Percentiles rank a stretch among this genome's conserved stretches.
These are phyloP conservation scores for Trichophyton benhamiae DNA, from an alignment of 2,329 filamentous ascomycete species.

Conservation along the genomic window DNA sequence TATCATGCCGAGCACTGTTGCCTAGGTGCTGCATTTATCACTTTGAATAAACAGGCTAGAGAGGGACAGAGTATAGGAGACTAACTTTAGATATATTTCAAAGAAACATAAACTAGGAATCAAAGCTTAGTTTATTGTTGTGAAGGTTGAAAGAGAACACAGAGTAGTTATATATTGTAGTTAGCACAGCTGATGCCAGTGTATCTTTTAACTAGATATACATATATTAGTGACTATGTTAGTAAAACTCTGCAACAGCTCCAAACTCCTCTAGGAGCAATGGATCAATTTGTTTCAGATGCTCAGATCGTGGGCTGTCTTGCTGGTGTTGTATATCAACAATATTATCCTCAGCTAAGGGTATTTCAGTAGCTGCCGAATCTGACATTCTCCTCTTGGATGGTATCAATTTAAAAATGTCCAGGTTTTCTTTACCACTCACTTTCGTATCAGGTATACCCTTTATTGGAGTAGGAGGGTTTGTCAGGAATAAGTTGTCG, in stretches of 20 bases:
- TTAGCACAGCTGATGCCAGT: neutral
- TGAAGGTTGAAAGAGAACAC: too few relatives aligned
- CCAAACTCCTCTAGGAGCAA: conserved; percentile 30
- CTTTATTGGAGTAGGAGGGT: neutral
- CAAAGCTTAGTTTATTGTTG: too few relatives aligned
- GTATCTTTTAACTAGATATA: neutral
- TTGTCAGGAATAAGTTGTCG: neutral
- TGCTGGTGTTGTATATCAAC: neutral
- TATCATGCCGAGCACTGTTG: too few relatives aligned
- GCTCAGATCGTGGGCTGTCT: too few relatives aligned
- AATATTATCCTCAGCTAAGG: neutral
- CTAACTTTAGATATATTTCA: too few relatives aligned
- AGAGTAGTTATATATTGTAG: neutral
- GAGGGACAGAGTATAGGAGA: too few relatives aligned
- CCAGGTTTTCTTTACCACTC: neutral
- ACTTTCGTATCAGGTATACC: neutral
- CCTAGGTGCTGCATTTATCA: too few relatives aligned
- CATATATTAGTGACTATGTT: neutral
- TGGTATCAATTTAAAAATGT: neutral
- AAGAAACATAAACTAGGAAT: too few relatives aligned
- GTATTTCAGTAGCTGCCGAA: neutral
- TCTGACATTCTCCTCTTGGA: neutral
- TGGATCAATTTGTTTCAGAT: conserved; percentile 22
- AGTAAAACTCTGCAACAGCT: conserved; percentile 30
- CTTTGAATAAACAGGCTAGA: too few relatives aligned